These are phyloP conservation scores for Penicillium tannophilum DNA, from an alignment of 495 filamentous ascomycete species.

Conservation along the genomic window DNA sequence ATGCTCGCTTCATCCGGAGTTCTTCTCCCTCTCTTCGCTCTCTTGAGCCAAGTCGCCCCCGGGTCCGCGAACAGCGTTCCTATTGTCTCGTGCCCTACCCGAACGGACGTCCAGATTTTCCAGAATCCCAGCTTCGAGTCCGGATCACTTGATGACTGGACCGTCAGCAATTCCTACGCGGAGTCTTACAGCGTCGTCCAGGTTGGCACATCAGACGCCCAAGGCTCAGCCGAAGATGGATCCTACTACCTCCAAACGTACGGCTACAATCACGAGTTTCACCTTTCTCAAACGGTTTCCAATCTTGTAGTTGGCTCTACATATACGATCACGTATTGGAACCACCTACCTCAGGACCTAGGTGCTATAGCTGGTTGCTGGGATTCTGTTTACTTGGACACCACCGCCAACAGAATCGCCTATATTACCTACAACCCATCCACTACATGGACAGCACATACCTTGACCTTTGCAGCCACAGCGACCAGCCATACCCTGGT, in stretches of 20 bases:
- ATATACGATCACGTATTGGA: background rate
- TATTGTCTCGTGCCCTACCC: background rate
- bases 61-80: background rate
- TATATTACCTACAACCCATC: background rate
- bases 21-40: background rate
- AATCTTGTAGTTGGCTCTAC: background rate
- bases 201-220: background rate
- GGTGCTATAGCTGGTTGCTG: background rate
- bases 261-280: background rate
- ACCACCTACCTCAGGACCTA: background rate
- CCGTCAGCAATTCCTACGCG: background rate
- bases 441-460: background rate
- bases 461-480: background rate
- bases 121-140: background rate
- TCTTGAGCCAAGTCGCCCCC: background rate
- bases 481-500: background rate
- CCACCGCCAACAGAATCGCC: background rate
- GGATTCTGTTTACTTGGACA: background rate
- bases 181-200: background rate
- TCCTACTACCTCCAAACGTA: background rate
- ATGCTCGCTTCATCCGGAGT: background rate
- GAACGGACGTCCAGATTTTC: background rate
- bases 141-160: background rate
- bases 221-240: background rate
- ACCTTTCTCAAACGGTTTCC: background rate